phyloP scores from a whole-genome alignment of 2,329 filamentous ascomycete genomes.

The Ophiostoma quercus region DNA sequence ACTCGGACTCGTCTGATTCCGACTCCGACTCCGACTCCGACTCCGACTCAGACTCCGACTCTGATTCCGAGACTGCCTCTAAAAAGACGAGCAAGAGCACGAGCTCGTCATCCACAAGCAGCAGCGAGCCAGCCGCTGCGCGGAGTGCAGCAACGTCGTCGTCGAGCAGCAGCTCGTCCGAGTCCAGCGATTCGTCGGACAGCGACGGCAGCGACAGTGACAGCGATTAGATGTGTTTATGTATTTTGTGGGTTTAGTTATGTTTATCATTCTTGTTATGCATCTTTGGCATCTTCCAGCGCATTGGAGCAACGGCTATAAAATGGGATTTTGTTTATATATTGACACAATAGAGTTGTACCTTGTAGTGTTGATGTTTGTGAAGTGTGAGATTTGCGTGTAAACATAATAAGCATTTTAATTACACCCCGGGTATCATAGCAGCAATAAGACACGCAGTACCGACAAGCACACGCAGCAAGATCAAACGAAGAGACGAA shows the following conservation, averaged over 20 bases:
- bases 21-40: conserved; percentile 17
- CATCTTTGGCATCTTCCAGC: conserved; percentile 3
- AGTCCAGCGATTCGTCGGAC: background rate
- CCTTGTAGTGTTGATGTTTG: background rate
- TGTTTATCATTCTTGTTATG: background rate
- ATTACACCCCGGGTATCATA: background rate
- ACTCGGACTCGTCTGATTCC: conserved; percentile 21
- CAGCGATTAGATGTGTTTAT: conserved; percentile 8
- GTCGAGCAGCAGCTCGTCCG: background rate
- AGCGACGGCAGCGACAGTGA: conserved; percentile 14
- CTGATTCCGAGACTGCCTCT: background rate
- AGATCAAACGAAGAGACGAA: background rate
- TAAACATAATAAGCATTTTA: background rate
- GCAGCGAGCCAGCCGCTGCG: background rate
- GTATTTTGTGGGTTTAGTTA: background rate
- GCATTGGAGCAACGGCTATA: conserved; percentile 12
- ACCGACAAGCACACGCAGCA: background rate
- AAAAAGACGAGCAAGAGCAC: background rate
- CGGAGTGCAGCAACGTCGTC: background rate
- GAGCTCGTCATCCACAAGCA: background rate
- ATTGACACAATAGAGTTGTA: background rate
- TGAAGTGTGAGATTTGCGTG: background rate
- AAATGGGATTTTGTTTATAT: conserved; percentile 15
- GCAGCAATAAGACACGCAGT: background rate
- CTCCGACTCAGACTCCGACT: background rate